Evolutionary conservation across 1,139 yeast species (phyloP).

Genomic region (Pichia terricola): DNA sequence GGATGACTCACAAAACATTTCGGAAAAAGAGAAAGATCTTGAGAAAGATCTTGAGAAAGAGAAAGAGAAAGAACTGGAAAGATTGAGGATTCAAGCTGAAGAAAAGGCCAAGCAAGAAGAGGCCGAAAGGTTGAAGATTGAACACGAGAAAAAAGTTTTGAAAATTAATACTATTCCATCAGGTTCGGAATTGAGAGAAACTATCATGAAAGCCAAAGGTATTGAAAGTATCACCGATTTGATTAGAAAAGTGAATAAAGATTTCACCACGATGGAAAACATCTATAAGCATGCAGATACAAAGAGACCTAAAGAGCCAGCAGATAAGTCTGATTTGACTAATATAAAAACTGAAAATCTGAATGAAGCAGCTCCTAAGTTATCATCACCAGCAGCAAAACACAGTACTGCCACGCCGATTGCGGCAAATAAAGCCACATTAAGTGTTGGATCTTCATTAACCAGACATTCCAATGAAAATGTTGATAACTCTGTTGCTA

Average conservation of each 20-base stretch:
- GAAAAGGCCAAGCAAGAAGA: conserved; percentile 5
- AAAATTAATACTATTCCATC: conserved; percentile 45
- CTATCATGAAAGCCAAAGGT: conserved; percentile 71
- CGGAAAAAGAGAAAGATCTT: neutral
- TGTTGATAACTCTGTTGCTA: too few species aligned
- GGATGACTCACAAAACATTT: conserved; percentile 16
- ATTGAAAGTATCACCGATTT: conserved; percentile 62
- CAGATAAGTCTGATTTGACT: too few species aligned
- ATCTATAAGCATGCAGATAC: conserved; percentile 33
- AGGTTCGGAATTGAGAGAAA: conserved; percentile 68
- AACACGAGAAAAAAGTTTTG: conserved; percentile 14
- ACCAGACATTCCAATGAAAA: too few species aligned
- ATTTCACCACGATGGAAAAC: conserved; percentile 41
- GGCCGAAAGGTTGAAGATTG: conserved; percentile 6
- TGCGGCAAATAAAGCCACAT: too few species aligned
- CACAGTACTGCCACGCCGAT: too few species aligned
- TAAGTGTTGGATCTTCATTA: too few species aligned
- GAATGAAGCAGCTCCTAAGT: neutral
- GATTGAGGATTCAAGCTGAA: conserved; percentile 10
- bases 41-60: conserved; percentile 5
- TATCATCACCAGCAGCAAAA: neutral
- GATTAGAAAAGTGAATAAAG: conserved; percentile 52
- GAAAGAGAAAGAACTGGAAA: conserved; percentile 8
- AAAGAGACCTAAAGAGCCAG: conserved; percentile 1
- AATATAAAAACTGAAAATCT: neutral